Evolutionary conservation across 1,284 basidiomycete genomes (phyloP), one percentile per base, ranked within the genome.

Genomic region (Puccinia hordei): DNA sequence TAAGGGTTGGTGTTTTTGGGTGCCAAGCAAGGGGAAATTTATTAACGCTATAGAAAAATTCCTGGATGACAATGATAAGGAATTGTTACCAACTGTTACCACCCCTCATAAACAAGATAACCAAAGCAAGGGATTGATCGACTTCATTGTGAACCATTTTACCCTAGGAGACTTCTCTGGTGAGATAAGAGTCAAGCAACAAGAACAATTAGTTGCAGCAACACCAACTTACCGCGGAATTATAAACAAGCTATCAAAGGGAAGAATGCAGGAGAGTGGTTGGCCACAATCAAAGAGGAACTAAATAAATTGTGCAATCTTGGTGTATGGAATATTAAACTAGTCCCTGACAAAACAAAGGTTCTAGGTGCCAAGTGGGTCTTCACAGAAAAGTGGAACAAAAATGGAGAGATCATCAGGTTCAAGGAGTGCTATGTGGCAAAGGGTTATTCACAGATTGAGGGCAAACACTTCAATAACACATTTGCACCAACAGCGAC

Each of bases 1-100:
- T 10, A 73, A 73, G 22, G 69, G 49, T 2, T 73, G 69, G 69
- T 41, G 46, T 8, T 73, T 73, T 22, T 73, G 51, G n/a, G 46
- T 46, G 12, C 69, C 69, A 6, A 4, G 8, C 3, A 19, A n/a
- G 22, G 22, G 17, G 5, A n/a, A 3, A 19, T 51, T 51, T n/a
- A 5, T 51, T 19, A 51, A 51, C 49, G 5, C 49, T 3, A 5
- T 51, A n/a, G n/a, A n/a, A n/a, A n/a, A 15, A 51, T 51, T 51
- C 49, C 22, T 51, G 49, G 49, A 51, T 8, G 49, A 51, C 49
- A 19, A 51, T 9, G 17, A 51, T 15, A n/a, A n/a, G n/a, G n/a
- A n/a, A n/a, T n/a, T n/a, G n/a, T n/a, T n/a, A n/a, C 17, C 5
- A 51, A 5, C 17, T 51, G 8, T 19, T 19, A 15, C 15, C 5